phyloP scores from a whole-genome alignment of 495 filamentous ascomycete species.

The Cercophora samala region DNA sequence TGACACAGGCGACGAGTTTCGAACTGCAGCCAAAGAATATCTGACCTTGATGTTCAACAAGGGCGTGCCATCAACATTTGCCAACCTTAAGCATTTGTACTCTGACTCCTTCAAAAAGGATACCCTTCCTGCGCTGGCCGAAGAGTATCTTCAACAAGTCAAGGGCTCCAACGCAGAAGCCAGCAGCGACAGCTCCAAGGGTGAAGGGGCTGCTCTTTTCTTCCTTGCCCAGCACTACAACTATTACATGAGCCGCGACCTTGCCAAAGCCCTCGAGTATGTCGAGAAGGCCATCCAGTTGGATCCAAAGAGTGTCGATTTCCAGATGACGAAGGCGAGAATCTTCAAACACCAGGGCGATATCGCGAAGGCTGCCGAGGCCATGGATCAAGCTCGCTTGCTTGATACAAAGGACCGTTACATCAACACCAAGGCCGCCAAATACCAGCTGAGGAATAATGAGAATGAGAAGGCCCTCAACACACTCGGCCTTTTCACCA shows the following conservation, averaged over 20 bases:
- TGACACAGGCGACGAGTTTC: constrained; percentile 68
- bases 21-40: constrained; percentile 73
- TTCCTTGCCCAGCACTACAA: constrained; percentile 98
- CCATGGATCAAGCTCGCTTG: constrained; percentile 82
- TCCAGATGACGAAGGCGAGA: constrained; percentile 90
- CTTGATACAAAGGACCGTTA: constrained; percentile 89
- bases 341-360: constrained; percentile 93
- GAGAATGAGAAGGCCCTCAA: constrained; percentile 78
- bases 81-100: constrained; percentile 92
- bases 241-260: constrained; percentile 80
- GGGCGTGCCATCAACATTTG: constrained; percentile 94
- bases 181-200: constrained; percentile 60
- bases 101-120: constrained; percentile 70
- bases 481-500: constrained; percentile 93
- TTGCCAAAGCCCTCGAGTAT: constrained; percentile 73
- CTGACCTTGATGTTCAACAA: constrained; percentile 84
- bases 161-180: constrained; percentile 37
- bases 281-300: constrained; percentile 80
- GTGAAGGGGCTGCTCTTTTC: constrained; percentile 74
- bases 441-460: constrained; percentile 93
- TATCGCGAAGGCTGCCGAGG: constrained; percentile 70
- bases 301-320: constrained; percentile 77
- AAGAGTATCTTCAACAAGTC: constrained; percentile 66
- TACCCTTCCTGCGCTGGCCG: constrained; percentile 68
- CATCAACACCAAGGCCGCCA: constrained; percentile 97